Evolutionary conservation across 2,329 filamentous ascomycete genomes (phyloP), one percentile per base, ranked within the genome.

Genomic region (Calonectria pseudoturangicola): DNA sequence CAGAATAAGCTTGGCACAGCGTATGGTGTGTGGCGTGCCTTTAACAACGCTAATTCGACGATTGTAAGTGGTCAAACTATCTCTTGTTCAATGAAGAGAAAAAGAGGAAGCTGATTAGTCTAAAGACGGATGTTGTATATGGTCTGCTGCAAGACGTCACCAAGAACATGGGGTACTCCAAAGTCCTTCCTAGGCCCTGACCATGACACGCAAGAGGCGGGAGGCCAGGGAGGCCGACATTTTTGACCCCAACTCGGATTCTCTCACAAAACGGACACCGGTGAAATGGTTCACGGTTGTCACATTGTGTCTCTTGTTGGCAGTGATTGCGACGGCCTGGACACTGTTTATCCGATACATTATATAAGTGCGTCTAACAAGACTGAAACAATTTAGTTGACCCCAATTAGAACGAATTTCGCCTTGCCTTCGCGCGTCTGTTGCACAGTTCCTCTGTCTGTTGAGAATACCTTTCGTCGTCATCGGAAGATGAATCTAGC

Each of bases 201-300:
- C 48, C 13, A 51, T 51, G 48, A 51, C 25, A 1, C 12, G 48
- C 27, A 51, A 30, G 48, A 51, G 27, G 25, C 25, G 48, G 13
- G 48, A 51, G 48, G 48, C 48, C 4, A 30, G 16, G 15, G 48
- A 51, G 16, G 27, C 48, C 5, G 27, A 51, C 13, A 51, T 51
- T 5, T 16, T 51, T 27, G 48, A 51, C 48, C 48, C 48, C 18
- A 51, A 30, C 16, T 51, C 48, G 15, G 27, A 51, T 51, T 13
- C 48, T 9, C 13, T 51, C 5, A 51, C 27, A 18, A 51, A 27
- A 30, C 25, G 48, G 4, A 51, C 25, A 2, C 12, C 27, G 2
- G 48, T 51, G 5, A 51, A 51, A 15, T 51, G 48, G 48, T 51
- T 51, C 21, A 51, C 48, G 2, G 30, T 51, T 30, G 48, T 51